These are phyloP conservation scores for Fusarium decemcellulare DNA, from an alignment of 2,329 filamentous ascomycete genomes.

Conservation along the genomic window DNA sequence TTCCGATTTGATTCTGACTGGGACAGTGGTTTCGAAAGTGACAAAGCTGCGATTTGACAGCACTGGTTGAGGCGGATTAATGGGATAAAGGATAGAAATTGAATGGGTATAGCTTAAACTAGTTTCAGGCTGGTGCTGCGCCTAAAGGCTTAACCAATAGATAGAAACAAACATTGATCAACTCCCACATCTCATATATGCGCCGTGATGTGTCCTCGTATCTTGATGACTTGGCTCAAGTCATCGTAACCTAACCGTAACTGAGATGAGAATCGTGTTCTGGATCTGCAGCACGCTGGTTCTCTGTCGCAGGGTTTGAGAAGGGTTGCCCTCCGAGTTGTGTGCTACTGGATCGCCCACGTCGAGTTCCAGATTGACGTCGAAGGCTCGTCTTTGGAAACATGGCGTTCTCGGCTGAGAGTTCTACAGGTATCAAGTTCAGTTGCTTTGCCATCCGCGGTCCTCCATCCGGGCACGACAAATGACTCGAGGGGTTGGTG, in stretches of 20 bases:
- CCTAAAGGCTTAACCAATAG: neutral
- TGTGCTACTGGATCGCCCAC: neutral
- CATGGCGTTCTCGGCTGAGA: slow-evolving; percentile 1
- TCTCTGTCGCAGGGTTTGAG: neutral
- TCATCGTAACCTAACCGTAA: too few species aligned
- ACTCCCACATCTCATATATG: too few species aligned
- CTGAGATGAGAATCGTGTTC: too few species aligned
- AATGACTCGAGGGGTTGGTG: neutral
- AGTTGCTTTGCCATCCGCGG: slow-evolving; percentile 18
- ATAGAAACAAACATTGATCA: too few species aligned
- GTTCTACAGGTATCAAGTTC: slow-evolving; percentile 26
- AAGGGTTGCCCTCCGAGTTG: neutral
- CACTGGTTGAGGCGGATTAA: too few species aligned
- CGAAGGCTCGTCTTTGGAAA: neutral
- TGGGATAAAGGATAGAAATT: neutral
- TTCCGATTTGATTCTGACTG: neutral
- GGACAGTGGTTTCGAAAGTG: neutral
- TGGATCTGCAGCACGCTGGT: too few species aligned
- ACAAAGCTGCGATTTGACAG: neutral
- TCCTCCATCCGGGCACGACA: neutral
- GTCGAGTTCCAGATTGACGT: neutral
- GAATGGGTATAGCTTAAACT: neutral
- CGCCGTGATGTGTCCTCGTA: too few species aligned
- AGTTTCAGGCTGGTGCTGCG: neutral
- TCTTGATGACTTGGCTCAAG: too few species aligned